Conservation (phyloP, 805 yeast species). For the Zygotorulaspora danielsina region DNA sequence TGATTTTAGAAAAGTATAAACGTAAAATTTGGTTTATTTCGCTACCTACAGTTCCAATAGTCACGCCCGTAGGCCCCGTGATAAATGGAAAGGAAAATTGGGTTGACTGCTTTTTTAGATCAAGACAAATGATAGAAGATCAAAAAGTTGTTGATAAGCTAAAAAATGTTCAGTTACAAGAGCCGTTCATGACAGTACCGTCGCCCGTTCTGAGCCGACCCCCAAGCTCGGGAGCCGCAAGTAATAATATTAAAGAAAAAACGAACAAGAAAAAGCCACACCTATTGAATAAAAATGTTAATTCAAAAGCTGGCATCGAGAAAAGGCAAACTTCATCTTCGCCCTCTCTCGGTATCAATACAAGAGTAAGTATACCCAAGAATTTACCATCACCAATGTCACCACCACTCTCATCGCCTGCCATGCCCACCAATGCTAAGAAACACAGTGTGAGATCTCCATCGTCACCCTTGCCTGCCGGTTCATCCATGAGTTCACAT, state of each 20-base stretch:
- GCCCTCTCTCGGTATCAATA: neutral
- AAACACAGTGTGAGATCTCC: constrained; percentile 1
- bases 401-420: constrained; percentile 10
- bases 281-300: neutral
- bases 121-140: constrained; percentile 52
- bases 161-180: constrained; percentile 10
- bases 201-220: constrained; percentile 3
- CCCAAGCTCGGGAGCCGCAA: neutral
- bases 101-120: constrained; percentile 66
- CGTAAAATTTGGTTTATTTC: constrained; percentile 57
- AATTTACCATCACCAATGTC: neutral
- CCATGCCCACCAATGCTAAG: constrained; percentile 1
- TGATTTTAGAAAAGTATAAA: constrained; percentile 58
- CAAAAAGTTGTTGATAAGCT: constrained; percentile 13
- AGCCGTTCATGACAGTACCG: constrained; percentile 8
- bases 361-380: neutral
- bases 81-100: constrained; percentile 52
- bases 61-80: constrained; percentile 36
- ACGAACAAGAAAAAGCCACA: neutral
- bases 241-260: neutral
- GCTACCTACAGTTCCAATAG: constrained; percentile 33
- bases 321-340: neutral
- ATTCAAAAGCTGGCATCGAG: neutral
- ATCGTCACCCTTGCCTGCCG: constrained; percentile 7
- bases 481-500: constrained; percentile 3